These are phyloP conservation scores for Cyberlindnera bimundalis DNA, from an alignment of 805 yeast species.

Conservation along the genomic window DNA sequence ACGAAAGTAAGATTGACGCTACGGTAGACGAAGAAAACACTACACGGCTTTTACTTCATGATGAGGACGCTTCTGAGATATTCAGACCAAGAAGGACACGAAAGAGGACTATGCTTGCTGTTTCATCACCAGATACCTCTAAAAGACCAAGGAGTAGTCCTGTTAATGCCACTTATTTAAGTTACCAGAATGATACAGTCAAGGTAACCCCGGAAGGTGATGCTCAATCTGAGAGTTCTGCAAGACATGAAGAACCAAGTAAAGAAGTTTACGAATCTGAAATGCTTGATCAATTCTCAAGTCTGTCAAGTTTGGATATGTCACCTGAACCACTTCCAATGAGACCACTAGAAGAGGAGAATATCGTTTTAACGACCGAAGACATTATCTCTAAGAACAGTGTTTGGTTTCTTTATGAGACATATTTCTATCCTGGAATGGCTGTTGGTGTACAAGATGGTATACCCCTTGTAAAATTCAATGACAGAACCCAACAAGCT, in stretches of 20 bases:
- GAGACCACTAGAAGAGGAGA: constrained; percentile 6
- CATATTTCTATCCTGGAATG: constrained; percentile 49
- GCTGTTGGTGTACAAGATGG: constrained; percentile 30
- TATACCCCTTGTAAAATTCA: constrained; percentile 36
- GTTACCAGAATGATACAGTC: neutral
- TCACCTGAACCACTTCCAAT: constrained; percentile 1
- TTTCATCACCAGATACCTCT: neutral
- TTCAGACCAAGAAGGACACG: constrained; percentile 5
- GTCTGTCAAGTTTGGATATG: constrained; percentile 3
- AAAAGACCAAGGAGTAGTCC: constrained; percentile 1
- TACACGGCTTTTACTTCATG: neutral
- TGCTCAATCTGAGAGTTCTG: neutral
- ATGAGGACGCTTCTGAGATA: constrained; percentile 4
- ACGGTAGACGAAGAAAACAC: constrained; percentile 16
- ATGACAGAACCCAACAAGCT: constrained; percentile 35
- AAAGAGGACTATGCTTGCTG: neutral
- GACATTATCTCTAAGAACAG: constrained; percentile 34
- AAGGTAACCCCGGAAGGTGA: neutral
- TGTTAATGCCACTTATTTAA: neutral
- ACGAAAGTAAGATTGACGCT: constrained; percentile 19
- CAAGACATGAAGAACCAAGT: neutral
- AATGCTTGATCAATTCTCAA: constrained; percentile 1
- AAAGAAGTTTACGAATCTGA: neutral
- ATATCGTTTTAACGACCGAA: constrained; percentile 20
- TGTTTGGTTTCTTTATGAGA: constrained; percentile 53